Base-by-base conservation (phyloP, 371 early-diverging fungal genomes). In the Apophysomyces ossiformis region DNA sequence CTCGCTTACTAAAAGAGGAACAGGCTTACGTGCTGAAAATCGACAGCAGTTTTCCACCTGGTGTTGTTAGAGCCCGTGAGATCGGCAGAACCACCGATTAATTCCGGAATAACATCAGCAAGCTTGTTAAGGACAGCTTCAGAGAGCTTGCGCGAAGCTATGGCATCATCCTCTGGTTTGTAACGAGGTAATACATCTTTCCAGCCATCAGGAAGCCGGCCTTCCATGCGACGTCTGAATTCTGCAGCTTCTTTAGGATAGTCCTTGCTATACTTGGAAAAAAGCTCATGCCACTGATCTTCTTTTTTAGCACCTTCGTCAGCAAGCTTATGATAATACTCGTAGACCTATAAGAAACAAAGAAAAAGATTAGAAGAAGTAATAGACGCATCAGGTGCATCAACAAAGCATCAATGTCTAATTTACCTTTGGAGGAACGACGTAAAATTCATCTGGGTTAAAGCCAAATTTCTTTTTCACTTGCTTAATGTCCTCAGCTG, bases 21-120 rank as follows among this genome's bases (percentile, higher is more conserved):
- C 18, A 47, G 47, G 36, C 77, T 72, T 71, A 83, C 79, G 26
- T 84, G 89, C 83, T 96, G 96, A 88, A 99, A 98, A 75, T 97
- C 98, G 37, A 85, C 89, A 41, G 95, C 93, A n/a, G 78, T 84
- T 87, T 96, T 95, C 94, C 98, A 97, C 60, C 93, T 89, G 58
- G 98, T 97, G 75, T 96, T 83, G 84, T 96, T 98, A 59, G 99
- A 99, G n/a, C 90, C 92, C 50, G 99, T 96, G 77, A 99, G 84
- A 84, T 99, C 99, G 36, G 99, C 99, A 47, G 98, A 98, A n/a
- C 99, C 99, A 72, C 99, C 93, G 66, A 99, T 75, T 18, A 99
- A 82, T 78, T 95, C 96, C 6, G 96, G 93, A 41, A 96, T 44
- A 32, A 81, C 69, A 35, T 89, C 86, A 11, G 94, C 92, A 54